Base-by-base conservation (phyloP, 192 early-diverging fungal species). In the Rhizophagus sp. region DNA sequence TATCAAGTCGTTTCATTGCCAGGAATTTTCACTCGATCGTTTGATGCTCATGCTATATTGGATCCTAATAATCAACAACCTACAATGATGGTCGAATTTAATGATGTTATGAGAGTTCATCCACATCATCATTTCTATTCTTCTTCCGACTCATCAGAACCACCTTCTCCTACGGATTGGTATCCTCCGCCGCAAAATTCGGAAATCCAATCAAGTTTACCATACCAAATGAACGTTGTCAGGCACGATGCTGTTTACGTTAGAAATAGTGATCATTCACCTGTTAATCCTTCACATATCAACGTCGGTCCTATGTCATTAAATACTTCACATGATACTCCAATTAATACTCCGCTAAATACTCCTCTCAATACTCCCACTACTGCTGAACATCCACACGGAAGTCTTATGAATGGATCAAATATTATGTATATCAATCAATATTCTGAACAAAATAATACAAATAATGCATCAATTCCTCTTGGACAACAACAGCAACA, bases 1-100 rank as follows among this genome's bases (percentile, higher is more conserved):
- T 77, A 83, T 25, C 82, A 83, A 63, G 78, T 81, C 9, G 67
- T 87, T 52, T 66, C 80, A 62, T 69, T 87, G 71, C 81, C 84
- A 62, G 80, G 83, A 27, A 2, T 50, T 73, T 30, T 83, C 74
- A 25, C 81, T 86, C 78, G 81, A 78, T 17, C 34, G 25, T 73
- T 44, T 49, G n/a, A 39, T 47, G 63, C 75, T 47, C 24, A 30
- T 2, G 75, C 63, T 17, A 25, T 65, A 63, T 66, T 77, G 11
- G 9, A 77, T 67, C 63, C 75, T 47, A 52, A 33, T 12, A 30
- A 41, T 75, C 33, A 75, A 27, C 49, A 19, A 47, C 75, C 75
- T 67, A 66, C 34, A 30, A 77, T 77, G 75, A 30, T 66, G 41
- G 5, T 77, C 3, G 75, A 77, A 17, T 30, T 77, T 10, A 39